Conservation (phyloP, 352 stramenopile genomes). For the Peronosclerospora sorghi region DNA sequence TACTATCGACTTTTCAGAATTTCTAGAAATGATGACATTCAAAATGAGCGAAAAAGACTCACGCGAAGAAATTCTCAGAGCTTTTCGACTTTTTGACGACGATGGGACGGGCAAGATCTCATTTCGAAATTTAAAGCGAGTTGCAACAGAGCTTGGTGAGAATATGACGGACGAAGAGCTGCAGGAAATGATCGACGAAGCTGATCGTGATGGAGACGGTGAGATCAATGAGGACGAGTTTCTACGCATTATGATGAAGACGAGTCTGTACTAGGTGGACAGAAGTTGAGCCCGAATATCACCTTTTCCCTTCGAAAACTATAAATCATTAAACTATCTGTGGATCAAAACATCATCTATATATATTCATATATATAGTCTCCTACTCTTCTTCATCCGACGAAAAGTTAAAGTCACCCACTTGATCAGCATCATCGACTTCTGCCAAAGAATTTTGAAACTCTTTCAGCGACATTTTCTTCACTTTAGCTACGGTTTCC, state of each 20-base stretch:
- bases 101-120: constrained; percentile 96
- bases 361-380: too few relatives aligned
- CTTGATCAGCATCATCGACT: constrained; percentile 60
- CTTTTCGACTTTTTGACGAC: constrained; percentile 97
- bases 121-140: constrained; percentile 93
- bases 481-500: constrained; percentile 59
- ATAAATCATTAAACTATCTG: too few relatives aligned
- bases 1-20: constrained; percentile 96
- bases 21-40: constrained; percentile 96
- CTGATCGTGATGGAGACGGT: constrained; percentile 91
- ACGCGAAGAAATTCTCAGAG: constrained; percentile 94
- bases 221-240: constrained; percentile 96
- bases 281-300: background rate
- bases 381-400: constrained; percentile 61
- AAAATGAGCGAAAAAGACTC: constrained; percentile 96
- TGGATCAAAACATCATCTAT: too few relatives aligned
- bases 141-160: constrained; percentile 94
- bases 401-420: constrained; percentile 73
- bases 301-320: background rate
- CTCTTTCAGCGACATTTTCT: constrained; percentile 74
- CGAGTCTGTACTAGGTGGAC: constrained; percentile 64
- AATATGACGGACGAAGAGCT: constrained; percentile 96
- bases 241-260: constrained; percentile 95
- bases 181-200: constrained; percentile 97
- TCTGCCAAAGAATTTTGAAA: constrained; percentile 67